Evolutionary conservation across 2,329 filamentous ascomycete species (phyloP).

Genomic region (Phyllosticta paracitricarpa): DNA sequence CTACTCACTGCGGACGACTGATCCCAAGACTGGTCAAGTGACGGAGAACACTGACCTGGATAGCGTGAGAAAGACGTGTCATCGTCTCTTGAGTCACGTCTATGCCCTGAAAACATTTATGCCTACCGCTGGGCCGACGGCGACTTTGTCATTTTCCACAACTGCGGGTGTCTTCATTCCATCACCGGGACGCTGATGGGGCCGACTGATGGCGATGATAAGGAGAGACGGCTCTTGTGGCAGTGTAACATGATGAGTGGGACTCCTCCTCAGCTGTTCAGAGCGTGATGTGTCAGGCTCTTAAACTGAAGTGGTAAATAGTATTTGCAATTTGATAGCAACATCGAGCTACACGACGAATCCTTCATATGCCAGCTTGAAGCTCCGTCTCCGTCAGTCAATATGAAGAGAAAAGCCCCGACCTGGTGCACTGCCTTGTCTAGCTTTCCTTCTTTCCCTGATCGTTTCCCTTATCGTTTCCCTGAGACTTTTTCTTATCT

Average conservation of each 20-base stretch:
- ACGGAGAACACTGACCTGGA: slow-evolving; percentile 14
- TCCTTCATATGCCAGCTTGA: too few relatives aligned
- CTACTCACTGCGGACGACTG: slow-evolving; percentile 13
- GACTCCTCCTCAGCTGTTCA: neutral
- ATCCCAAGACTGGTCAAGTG: slow-evolving; percentile 14
- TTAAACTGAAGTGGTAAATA: too few relatives aligned
- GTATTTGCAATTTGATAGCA: too few relatives aligned
- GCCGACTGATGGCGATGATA: slow-evolving; percentile 10
- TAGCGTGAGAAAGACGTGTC: slow-evolving; percentile 18
- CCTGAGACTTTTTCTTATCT: too few relatives aligned
- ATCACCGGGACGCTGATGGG: slow-evolving; percentile 21
- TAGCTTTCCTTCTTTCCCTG: too few relatives aligned
- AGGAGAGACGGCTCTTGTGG: slow-evolving; percentile 19
- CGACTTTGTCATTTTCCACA: slow-evolving; percentile 16
- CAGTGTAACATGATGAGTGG: slow-evolving; percentile 12
- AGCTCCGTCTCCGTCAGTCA: too few relatives aligned
- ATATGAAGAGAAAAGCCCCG: too few relatives aligned
- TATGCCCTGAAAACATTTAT: slow-evolving; percentile 22
- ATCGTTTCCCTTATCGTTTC: too few relatives aligned
- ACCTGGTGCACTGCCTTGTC: too few relatives aligned
- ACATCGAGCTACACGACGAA: too few relatives aligned
- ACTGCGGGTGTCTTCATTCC: slow-evolving; percentile 24
- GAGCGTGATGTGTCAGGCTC: neutral
- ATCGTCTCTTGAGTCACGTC: slow-evolving; percentile 17
- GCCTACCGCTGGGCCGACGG: slow-evolving; percentile 22